phyloP scores from a whole-genome alignment of 1,284 basidiomycete genomes.

The Sporisorium reilianum region DNA sequence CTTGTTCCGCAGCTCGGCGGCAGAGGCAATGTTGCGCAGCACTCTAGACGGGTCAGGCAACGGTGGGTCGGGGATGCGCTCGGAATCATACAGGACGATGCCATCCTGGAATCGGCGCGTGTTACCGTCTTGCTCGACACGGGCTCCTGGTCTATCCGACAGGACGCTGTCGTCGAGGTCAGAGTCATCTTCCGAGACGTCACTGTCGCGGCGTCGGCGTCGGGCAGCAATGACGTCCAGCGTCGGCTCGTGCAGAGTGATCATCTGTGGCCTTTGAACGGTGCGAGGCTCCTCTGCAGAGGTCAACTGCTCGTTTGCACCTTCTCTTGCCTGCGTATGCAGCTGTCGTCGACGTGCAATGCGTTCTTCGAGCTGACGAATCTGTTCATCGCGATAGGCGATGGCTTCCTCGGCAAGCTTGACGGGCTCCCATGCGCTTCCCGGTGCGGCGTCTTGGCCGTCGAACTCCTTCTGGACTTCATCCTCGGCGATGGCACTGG shows the following conservation, averaged over 20 bases:
- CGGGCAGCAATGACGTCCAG: constrained; percentile 20
- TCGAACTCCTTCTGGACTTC: constrained; percentile 46
- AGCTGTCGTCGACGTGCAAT: constrained; percentile 33
- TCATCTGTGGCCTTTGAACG: constrained; percentile 34
- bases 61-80: constrained; percentile 35
- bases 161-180: constrained; percentile 16
- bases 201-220: neutral
- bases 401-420: constrained; percentile 27
- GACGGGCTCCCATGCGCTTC: constrained; percentile 10
- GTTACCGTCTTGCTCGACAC: constrained; percentile 18
- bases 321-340: constrained; percentile 19
- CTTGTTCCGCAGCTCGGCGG: constrained; percentile 38
- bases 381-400: constrained; percentile 42
- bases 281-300: constrained; percentile 17
- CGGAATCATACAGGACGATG: constrained; percentile 50
- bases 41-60: constrained; percentile 23
- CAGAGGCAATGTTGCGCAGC: constrained; percentile 41
- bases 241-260: constrained; percentile 49
- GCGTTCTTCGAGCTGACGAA: constrained; percentile 44
- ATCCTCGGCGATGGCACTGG: constrained; percentile 52
- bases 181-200: constrained; percentile 20
- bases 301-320: neutral
- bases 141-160: neutral
- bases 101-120: constrained; percentile 45
- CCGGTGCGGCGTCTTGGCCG: constrained; percentile 11